phyloP scores from a whole-genome alignment of 257 asterid species.

The Anisodus tanguticus region DNA sequence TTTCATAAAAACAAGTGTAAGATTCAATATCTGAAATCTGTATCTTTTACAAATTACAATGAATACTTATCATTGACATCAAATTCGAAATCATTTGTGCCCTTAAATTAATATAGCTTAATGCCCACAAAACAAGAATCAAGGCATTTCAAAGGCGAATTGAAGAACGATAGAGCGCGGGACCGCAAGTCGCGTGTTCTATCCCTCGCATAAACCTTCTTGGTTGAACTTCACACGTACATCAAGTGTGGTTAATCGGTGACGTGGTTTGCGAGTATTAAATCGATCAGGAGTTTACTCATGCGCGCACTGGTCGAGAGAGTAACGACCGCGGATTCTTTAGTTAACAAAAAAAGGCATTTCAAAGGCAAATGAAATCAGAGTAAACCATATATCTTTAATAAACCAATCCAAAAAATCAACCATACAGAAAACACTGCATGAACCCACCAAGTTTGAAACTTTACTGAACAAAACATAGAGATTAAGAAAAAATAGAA shows the following conservation, averaged over 20 bases:
- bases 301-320: too few relatives aligned
- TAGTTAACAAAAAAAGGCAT: not conserved
- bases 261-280: too few relatives aligned
- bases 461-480: not conserved
- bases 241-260: too few relatives aligned
- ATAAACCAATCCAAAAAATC: not conserved
- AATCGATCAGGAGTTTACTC: too few relatives aligned
- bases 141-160: slow-evolving; percentile 15
- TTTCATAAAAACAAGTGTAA: not conserved
- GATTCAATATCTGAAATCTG: not conserved
- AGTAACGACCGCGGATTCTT: too few relatives aligned
- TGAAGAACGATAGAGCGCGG: too few relatives aligned
- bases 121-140: not conserved
- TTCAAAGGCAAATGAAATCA: slow-evolving; percentile 8
- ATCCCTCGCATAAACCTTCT: too few relatives aligned
- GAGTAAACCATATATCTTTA: not conserved
- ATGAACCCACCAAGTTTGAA: not conserved
- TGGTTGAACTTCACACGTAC: too few relatives aligned
- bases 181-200: too few relatives aligned
- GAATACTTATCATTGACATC: not conserved
- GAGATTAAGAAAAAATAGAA: not conserved
- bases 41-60: not conserved
- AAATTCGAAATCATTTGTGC: not conserved
- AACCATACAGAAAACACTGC: not conserved
- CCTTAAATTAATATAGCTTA: not conserved